Base-by-base conservation (phyloP, 179 eudicot genomes). In the Carnegiea gigantea region DNA sequence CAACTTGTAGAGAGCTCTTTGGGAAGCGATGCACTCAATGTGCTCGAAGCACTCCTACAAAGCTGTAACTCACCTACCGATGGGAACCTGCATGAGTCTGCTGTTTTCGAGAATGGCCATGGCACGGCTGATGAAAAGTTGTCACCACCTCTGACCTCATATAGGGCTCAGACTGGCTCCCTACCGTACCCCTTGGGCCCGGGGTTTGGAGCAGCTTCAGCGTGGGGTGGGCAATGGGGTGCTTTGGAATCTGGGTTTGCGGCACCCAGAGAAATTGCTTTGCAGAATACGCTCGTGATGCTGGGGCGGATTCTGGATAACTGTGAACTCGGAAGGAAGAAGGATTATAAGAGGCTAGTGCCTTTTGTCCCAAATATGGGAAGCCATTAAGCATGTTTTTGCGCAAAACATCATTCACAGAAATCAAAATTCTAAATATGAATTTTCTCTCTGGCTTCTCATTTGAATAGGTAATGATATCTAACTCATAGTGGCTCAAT, bases 11-110 rank as follows among this genome's bases (percentile, higher is more conserved):
- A 96, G 84, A 96, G 99, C 88, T 93, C 98, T 79, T 81, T 96
- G 85, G 95, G 98, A 46, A 93, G 97, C 89, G 99, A 96, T 70
- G 99, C 99, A n/a, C 92, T 94, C 12, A 95, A 92, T 65, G 99
- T 96, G 30, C 88, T 96, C 59, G 99, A 96, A 91, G 99, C 99
- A 48, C 97, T 96, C 60, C 70, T 96, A 77, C 99, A 94, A 76
- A 95, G 99, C 91, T 96, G 99, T 80, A 92, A 93, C 84, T 88
- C 44, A 40, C 44, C 90, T 87, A 83, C 87, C 4, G 94, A 93
- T 54, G 77, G 85, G 48, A 93, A 90, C 48, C 84, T 89, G 9
- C 91, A 84, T 18, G 99, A 96, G 62, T 81, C 85, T 10, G 89
- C 88, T 9, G 83, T 81, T n/a, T 84, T 84, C 28, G 98, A 96